Percentiles rank a stretch among this genome's conserved stretches.
These are phyloP conservation scores for Hyphodiscus hymeniophilus DNA, from an alignment of 495 filamentous ascomycete species.

Conservation along the genomic window DNA sequence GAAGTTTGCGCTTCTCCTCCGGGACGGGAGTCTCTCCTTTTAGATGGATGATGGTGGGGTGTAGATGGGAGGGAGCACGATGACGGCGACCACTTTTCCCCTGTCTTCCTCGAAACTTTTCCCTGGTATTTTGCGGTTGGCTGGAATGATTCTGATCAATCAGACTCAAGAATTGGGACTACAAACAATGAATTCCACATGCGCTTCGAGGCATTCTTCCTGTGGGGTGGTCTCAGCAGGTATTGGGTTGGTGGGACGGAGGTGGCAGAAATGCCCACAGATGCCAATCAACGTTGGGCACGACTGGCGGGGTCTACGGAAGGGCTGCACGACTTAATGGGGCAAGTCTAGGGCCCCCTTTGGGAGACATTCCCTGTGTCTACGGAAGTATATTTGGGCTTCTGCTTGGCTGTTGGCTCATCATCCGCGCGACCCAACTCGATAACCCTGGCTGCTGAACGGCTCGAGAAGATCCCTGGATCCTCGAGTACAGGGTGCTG, in stretches of 20 bases:
- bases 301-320: background rate
- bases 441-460: background rate
- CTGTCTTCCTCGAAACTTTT: background rate
- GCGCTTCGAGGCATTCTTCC: slow-evolving; percentile 3
- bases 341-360: too few species aligned
- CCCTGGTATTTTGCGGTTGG: background rate
- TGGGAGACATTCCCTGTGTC: too few species aligned
- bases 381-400: too few species aligned
- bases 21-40: too few species aligned
- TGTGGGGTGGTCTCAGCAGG: too few species aligned
- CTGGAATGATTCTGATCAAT: slow-evolving; percentile 1
- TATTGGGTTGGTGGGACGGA: too few species aligned
- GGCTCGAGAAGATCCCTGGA: slow-evolving; percentile 1
- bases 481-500: slow-evolving; percentile 2
- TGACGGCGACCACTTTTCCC: background rate
- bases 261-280: too few species aligned
- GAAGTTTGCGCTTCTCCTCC: too few species aligned
- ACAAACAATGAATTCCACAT: background rate
- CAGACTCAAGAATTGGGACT: background rate
- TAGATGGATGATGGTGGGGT: too few species aligned
- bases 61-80: background rate
- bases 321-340: too few species aligned
- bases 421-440: slow-evolving; percentile 6
- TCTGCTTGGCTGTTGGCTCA: background rate
- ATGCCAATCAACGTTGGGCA: too few species aligned